Conservation (phyloP, 2,329 filamentous ascomycete genomes). For the Fusarium fracticaudum region DNA sequence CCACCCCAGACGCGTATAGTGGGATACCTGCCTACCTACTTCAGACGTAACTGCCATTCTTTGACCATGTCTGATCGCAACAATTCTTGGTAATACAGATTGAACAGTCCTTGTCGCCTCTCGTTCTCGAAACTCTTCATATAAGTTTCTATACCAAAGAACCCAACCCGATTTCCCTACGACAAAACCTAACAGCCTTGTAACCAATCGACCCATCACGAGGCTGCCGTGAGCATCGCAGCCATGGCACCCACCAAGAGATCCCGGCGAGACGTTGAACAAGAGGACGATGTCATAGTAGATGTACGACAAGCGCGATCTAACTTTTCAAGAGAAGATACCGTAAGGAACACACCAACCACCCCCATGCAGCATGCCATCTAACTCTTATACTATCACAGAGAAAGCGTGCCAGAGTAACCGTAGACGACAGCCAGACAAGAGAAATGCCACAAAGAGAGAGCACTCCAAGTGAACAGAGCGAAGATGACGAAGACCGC, state of each 20-base stretch:
- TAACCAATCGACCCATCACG: not conserved
- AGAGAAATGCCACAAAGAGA: slow-evolving; percentile 29
- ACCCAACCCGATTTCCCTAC: not conserved
- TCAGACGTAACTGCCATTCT: not conserved
- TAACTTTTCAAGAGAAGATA: slow-evolving; percentile 49
- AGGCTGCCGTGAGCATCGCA: slow-evolving; percentile 18
- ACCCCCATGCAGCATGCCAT: not conserved
- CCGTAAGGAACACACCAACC: slow-evolving; percentile 47
- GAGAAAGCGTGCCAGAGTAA: slow-evolving; percentile 50
- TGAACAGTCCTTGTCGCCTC: not conserved
- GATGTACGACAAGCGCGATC: slow-evolving; percentile 55
- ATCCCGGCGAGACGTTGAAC: slow-evolving; percentile 49
- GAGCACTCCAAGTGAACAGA: slow-evolving; percentile 43
- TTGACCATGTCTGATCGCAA: not conserved
- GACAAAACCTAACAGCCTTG: not conserved
- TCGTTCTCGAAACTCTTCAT: no score
- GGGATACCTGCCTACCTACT: not conserved
- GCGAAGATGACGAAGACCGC: slow-evolving; percentile 42
- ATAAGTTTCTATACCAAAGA: not conserved
- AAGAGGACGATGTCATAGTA: slow-evolving; percentile 48
- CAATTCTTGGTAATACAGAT: not conserved
- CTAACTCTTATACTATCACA: slow-evolving; percentile 14
- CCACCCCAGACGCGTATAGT: slow-evolving; percentile 37
- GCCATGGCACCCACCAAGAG: slow-evolving; percentile 54
- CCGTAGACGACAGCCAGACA: slow-evolving; percentile 34